phyloP scores from a whole-genome alignment of 768 basidiomycete species.

The Coprinellus aureogranulatus region DNA sequence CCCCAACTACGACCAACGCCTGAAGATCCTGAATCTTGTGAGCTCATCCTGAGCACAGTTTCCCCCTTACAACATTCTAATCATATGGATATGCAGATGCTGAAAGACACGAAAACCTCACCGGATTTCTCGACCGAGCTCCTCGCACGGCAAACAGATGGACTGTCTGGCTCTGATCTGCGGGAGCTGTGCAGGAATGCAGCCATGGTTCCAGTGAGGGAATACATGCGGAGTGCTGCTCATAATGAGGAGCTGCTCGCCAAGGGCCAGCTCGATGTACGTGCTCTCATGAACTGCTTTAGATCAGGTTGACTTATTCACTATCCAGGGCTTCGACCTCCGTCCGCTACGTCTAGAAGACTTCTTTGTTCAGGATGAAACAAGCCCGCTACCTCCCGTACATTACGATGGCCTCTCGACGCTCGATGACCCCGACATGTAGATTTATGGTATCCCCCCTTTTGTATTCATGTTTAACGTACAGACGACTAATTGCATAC shows the following conservation, averaged over 20 bases:
- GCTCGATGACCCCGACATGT: conserved; percentile 17
- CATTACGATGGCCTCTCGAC: conserved; percentile 21
- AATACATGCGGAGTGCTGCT: conserved; percentile 62
- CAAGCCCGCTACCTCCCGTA: conserved; percentile 32
- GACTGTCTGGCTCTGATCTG: conserved; percentile 86
- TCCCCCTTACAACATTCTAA: background rate
- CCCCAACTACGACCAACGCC: conserved; percentile 74
- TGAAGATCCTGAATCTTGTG: conserved; percentile 82
- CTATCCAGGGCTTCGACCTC: conserved; percentile 66
- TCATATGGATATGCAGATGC: conserved; percentile 62
- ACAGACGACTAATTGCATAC: conserved; percentile 3
- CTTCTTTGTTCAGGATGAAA: conserved; percentile 52
- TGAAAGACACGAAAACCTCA: conserved; percentile 70
- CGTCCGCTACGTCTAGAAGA: conserved; percentile 71
- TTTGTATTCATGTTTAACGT: background rate
- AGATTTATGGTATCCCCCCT: background rate
- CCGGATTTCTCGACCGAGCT: conserved; percentile 56
- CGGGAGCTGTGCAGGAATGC: conserved; percentile 91
- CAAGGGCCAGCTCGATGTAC: conserved; percentile 50
- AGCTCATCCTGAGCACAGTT: conserved; percentile 15
- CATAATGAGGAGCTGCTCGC: conserved; percentile 41
- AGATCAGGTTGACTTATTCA: background rate
- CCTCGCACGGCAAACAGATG: conserved; percentile 69
- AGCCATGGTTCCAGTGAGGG: conserved; percentile 88
- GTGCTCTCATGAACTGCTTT: conserved; percentile 1